Evolutionary conservation across 2,329 filamentous ascomycete species (phyloP).

Genomic region (Cadophora luteo-olivacea): DNA sequence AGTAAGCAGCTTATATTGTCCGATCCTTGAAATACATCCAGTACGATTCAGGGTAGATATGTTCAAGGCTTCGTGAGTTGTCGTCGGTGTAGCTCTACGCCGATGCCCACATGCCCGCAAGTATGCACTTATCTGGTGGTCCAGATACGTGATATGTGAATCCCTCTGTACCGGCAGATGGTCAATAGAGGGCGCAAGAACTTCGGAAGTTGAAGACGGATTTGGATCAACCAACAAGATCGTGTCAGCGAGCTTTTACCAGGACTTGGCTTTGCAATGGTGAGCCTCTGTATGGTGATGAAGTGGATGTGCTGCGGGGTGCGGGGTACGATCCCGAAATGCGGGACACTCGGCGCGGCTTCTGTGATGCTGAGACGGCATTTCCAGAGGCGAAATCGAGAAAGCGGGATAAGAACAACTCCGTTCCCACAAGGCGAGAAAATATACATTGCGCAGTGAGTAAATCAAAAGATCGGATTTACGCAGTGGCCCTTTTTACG

Average conservation of each 20-base stretch:
- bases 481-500: no score
- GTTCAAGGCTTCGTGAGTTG: background rate
- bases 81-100: constrained; percentile 3
- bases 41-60: no score
- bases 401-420: constrained; percentile 10
- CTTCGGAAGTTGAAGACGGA: background rate
- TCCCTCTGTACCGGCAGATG: background rate
- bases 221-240: background rate
- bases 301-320: background rate
- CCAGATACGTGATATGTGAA: background rate
- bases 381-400: background rate
- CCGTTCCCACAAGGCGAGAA: background rate
- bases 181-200: constrained; percentile 4
- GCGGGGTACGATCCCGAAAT: background rate
- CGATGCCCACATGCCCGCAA: constrained; percentile 4
- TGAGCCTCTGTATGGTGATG: background rate
- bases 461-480: no score
- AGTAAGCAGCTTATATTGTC: no score
- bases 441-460: no score
- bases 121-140: background rate
- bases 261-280: background rate
- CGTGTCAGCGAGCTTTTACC: background rate
- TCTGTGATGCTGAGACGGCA: background rate
- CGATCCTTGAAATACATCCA: no score
- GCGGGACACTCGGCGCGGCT: constrained; percentile 7